A percentile compares a stretch with the other conserved stretches of the same genome.
These are phyloP conservation scores for Saccharomycopsis crataegensis DNA, from an alignment of 1,139 yeast genomes.

Conservation along the genomic window DNA sequence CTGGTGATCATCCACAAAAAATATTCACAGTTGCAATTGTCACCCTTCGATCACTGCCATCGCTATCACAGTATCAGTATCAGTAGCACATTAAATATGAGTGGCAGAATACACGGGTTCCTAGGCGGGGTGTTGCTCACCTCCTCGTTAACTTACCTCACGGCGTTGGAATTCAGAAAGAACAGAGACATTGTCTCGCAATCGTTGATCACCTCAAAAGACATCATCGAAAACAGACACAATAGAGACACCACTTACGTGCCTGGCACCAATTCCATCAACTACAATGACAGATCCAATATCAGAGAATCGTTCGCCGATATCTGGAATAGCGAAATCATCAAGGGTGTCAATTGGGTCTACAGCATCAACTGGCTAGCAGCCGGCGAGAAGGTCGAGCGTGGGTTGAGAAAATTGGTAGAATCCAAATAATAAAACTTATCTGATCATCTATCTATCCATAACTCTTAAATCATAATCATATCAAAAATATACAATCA, in stretches of 20 bases:
- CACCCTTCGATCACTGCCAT: too few species aligned
- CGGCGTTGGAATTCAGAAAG: slow-evolving; percentile 49
- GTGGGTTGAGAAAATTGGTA: slow-evolving; percentile 22
- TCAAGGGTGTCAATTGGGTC: slow-evolving; percentile 58
- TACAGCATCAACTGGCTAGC: slow-evolving; percentile 49
- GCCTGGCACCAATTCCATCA: slow-evolving; percentile 29
- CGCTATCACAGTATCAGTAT: too few species aligned
- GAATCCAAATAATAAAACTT: not conserved
- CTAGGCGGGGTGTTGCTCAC: slow-evolving; percentile 63
- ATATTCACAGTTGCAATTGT: too few species aligned
- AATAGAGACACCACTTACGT: slow-evolving; percentile 23
- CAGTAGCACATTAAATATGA: slow-evolving; percentile 35
- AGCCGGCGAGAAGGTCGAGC: slow-evolving; percentile 35
- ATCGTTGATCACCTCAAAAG: slow-evolving; percentile 42
- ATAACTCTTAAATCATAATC: not conserved
- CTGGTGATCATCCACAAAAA: too few species aligned
- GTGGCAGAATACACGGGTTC: slow-evolving; percentile 66
- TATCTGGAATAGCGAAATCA: slow-evolving; percentile 75
- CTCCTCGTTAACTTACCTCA: slow-evolving; percentile 56
- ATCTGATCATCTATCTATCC: not conserved
- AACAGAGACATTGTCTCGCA: slow-evolving; percentile 42
- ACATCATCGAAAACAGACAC: slow-evolving; percentile 43
- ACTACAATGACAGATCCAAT: slow-evolving; percentile 39
- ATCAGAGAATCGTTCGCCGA: slow-evolving; percentile 63
- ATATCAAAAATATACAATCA: not conserved